phyloP scores from a whole-genome alignment of 2,329 filamentous ascomycete genomes.

The Chaetomium olivaceum region DNA sequence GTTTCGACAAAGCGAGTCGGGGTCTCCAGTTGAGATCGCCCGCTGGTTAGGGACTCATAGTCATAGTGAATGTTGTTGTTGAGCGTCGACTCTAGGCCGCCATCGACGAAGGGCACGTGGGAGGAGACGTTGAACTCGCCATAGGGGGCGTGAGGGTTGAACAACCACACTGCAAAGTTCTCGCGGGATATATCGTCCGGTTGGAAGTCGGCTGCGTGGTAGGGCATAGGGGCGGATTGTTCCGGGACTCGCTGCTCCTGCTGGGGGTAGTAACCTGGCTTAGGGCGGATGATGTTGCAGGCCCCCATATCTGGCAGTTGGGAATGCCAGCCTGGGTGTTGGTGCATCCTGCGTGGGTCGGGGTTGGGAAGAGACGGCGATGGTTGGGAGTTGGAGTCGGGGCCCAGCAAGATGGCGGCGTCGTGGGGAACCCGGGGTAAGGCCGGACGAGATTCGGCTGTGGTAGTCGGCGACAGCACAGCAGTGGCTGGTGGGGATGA shows the following conservation, averaged over 20 bases:
- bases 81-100: slow-evolving; percentile 52
- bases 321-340: slow-evolving; percentile 37
- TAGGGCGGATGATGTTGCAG: slow-evolving; percentile 42
- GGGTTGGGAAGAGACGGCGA: slow-evolving; percentile 33
- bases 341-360: slow-evolving; percentile 30
- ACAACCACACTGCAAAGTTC: slow-evolving; percentile 55
- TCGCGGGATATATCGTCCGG: slow-evolving; percentile 43
- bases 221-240: slow-evolving; percentile 40
- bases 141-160: slow-evolving; percentile 47
- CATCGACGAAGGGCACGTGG: slow-evolving; percentile 50
- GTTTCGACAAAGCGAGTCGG: slow-evolving; percentile 43
- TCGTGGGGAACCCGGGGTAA: slow-evolving; percentile 46
- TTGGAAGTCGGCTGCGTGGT: slow-evolving; percentile 38
- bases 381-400: slow-evolving; percentile 41
- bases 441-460: slow-evolving; percentile 34
- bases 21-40: slow-evolving; percentile 48
- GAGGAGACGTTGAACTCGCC: slow-evolving; percentile 46
- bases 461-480: slow-evolving; percentile 27
- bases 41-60: slow-evolving; percentile 50
- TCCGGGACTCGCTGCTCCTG: slow-evolving; percentile 38
- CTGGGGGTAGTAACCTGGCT: slow-evolving; percentile 42
- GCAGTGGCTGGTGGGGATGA: slow-evolving; percentile 25
- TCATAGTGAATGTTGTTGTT: slow-evolving; percentile 55
- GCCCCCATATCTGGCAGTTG: slow-evolving; percentile 40
- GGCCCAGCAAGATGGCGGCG: slow-evolving; percentile 48